Conservation (phyloP, 192 early-diverging fungal species). For the Coemansia sp. region DNA sequence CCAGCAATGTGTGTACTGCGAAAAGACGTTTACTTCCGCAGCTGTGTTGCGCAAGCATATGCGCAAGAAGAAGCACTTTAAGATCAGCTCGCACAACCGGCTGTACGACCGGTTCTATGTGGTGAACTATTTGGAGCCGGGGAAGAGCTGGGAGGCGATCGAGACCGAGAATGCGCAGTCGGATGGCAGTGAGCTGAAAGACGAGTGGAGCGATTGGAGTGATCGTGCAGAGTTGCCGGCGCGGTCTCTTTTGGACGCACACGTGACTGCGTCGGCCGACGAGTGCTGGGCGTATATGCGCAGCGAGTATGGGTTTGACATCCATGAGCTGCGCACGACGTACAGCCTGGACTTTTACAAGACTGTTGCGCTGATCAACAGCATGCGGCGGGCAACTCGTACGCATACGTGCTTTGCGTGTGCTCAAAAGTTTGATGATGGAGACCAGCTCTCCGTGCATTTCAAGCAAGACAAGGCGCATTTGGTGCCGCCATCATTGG, state of each 20-base stretch:
- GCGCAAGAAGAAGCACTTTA: slow-evolving; percentile 99
- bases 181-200: slow-evolving; percentile 55
- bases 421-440: slow-evolving; percentile 46
- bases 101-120: slow-evolving; percentile 94
- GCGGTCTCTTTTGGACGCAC: slow-evolving; percentile 79
- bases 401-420: slow-evolving; percentile 73
- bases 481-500: slow-evolving; percentile 54
- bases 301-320: slow-evolving; percentile 73
- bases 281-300: slow-evolving; percentile 73
- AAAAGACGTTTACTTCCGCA: slow-evolving; percentile 84
- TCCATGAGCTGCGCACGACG: slow-evolving; percentile 56
- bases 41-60: slow-evolving; percentile 93
- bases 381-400: slow-evolving; percentile 70
- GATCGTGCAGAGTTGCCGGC: slow-evolving; percentile 65
- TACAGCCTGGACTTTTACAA: slow-evolving; percentile 78
- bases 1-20: slow-evolving; percentile 89
- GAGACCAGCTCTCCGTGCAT: slow-evolving; percentile 61
- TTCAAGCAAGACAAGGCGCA: slow-evolving; percentile 55
- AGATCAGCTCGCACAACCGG: slow-evolving; percentile 85
- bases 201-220: slow-evolving; percentile 80
- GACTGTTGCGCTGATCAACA: slow-evolving; percentile 84
- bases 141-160: slow-evolving; percentile 87
- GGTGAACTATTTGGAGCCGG: slow-evolving; percentile 88
- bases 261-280: slow-evolving; percentile 60
- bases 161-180: slow-evolving; percentile 79